phyloP scores from a whole-genome alignment of 371 early-diverging fungal species.

The Smittium culicis region DNA sequence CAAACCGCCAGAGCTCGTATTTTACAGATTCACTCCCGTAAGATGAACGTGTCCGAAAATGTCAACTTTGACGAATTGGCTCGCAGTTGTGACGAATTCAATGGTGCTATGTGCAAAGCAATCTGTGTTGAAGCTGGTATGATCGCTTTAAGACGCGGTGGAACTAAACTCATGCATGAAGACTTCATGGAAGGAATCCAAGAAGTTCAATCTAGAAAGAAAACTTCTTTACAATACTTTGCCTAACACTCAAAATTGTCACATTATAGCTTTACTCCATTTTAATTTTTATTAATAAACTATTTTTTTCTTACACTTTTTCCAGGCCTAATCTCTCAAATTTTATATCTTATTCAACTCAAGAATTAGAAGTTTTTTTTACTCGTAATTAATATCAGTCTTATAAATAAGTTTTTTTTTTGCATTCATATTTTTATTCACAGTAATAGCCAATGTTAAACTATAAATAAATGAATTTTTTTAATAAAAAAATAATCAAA shows the following conservation, averaged over 20 bases:
- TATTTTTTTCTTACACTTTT: no score
- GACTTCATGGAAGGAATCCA: conserved; percentile 99
- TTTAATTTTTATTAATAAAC: neutral
- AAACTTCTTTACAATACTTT: conserved; percentile 92
- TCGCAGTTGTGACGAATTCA: conserved; percentile 97
- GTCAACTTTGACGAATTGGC: conserved; percentile 99
- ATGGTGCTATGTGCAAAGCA: conserved; percentile 99
- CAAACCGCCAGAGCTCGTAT: conserved; percentile 98
- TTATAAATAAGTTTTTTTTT: no score
- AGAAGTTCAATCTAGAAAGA: conserved; percentile 99
- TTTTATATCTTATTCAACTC: no score
- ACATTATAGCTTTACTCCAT: neutral
- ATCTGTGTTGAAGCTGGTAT: conserved; percentile 99
- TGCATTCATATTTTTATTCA: no score
- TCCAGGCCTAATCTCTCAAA: no score
- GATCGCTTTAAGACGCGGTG: conserved; percentile 71
- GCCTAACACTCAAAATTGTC: conserved; percentile 35
- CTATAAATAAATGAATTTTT: no score
- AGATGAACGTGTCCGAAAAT: conserved; percentile 92
- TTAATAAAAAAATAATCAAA: no score
- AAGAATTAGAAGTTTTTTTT: no score
- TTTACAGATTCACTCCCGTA: conserved; percentile 98
- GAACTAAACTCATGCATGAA: conserved; percentile 85
- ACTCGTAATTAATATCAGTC: no score
- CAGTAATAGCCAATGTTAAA: no score